Percentiles rank a stretch among this genome's conserved stretches.
Evolutionary conservation across 768 basidiomycete genomes (phyloP).

Genomic region (Auriculariales sp.): DNA sequence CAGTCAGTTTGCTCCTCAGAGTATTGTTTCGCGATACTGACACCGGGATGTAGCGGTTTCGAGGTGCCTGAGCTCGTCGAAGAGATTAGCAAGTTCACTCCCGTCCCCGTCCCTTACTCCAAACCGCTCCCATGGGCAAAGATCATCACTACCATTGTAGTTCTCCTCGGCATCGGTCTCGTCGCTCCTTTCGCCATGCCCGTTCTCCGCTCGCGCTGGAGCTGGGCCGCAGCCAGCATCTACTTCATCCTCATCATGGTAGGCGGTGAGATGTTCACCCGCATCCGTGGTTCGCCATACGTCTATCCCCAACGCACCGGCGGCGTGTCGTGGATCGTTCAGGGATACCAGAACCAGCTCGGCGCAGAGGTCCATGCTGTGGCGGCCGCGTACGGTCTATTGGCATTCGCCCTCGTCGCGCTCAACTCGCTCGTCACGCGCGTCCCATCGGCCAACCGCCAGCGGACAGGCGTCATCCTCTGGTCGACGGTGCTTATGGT

Average conservation of each 20-base stretch:
- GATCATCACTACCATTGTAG: slow-evolving; percentile 30
- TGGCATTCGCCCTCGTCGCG: slow-evolving; percentile 67
- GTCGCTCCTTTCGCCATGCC: slow-evolving; percentile 47
- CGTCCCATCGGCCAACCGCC: slow-evolving; percentile 53
- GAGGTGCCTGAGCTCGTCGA: slow-evolving; percentile 63
- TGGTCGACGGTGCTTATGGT: slow-evolving; percentile 75
- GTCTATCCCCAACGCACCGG: slow-evolving; percentile 30
- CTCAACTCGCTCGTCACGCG: slow-evolving; percentile 57
- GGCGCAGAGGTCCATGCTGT: slow-evolving; percentile 90
- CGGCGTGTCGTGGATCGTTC: slow-evolving; percentile 64
- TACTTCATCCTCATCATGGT: slow-evolving; percentile 70
- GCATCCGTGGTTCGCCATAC: slow-evolving; percentile 72
- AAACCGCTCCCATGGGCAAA: slow-evolving; percentile 63
- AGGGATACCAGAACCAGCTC: slow-evolving; percentile 78
- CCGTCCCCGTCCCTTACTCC: slow-evolving; percentile 67
- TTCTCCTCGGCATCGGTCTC: slow-evolving; percentile 33
- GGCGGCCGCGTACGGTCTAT: slow-evolving; percentile 66
- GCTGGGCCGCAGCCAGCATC: slow-evolving; percentile 55
- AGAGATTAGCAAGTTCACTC: slow-evolving; percentile 60
- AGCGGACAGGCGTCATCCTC: slow-evolving; percentile 77
- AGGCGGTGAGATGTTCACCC: slow-evolving; percentile 92
- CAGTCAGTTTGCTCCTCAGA: slow-evolving; percentile 28
- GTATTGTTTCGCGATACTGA: not conserved
- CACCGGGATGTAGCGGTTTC: slow-evolving; percentile 53
- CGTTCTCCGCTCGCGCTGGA: slow-evolving; percentile 57